Base-by-base conservation (phyloP, 257 asterid genomes). In the Solanum bulbocastanum region DNA sequence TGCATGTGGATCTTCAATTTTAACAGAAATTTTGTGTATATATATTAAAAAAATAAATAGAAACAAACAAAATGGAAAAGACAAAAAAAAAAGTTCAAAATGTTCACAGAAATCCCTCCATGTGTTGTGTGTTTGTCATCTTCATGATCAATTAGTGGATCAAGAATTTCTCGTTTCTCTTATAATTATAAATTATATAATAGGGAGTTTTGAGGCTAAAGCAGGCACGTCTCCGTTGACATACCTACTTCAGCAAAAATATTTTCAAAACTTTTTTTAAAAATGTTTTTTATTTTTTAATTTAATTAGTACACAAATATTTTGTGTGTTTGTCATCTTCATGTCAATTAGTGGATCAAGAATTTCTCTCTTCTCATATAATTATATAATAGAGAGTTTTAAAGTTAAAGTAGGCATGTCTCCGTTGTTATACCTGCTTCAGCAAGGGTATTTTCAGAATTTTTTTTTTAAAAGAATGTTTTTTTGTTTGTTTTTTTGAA, bases 1-100 rank as follows among this genome's bases (percentile, higher is more conserved):
- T 82, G 15, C 85, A 82, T 49, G 44, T 82, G 69, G 85, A 82
- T 82, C 85, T 82, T 49, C 69, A 82, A 82, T 46, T 22, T 74
- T 36, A 72, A 79, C 25, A 81, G 42, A 81, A 81, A 30, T 5
- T 30, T 10, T 18, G 42, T 81, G 1, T 81, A 5, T 52, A 16
- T 46, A 46, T 44, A 49, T 37, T 2, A 8, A 4, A 44, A 12
- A 16, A 68, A 27, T 3, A 68, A 30, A 44, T 15, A 44, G 13
- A 76, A 76, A 39, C 36, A 46, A 79, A 82, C 68, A 49, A 10
- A 39, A 75, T 75, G 33, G 32, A 90, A 75, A 75, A 2, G 88
- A 87, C 88, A 87, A 87, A 76, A 75, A 37, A 37, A 5, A 75
- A 75, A 75, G 2, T 75, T 66, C 62, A 37, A 75, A 14, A 12